Evolutionary conservation across 2,329 filamentous ascomycete genomes (phyloP), one percentile per base, ranked within the genome.

Genomic region (Trichophyton mentagrophytes): DNA sequence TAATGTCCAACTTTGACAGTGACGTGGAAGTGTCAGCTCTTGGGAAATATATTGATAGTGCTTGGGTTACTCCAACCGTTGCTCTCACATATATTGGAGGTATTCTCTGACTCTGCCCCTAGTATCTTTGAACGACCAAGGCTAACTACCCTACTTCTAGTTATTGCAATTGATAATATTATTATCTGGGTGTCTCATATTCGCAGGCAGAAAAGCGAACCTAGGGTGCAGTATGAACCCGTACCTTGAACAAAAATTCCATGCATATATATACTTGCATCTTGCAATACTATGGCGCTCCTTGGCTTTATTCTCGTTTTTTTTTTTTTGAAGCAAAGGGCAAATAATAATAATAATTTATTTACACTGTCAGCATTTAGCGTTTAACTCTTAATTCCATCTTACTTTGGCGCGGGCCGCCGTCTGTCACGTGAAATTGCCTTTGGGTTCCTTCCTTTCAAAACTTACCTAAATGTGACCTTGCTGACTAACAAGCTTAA

Each of bases 1-100:
- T 63, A 6, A 59, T 65, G 15, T 44, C 55, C 13, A 44, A 49
- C 17, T 46, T 20, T 36, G 59, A 56, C 42, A 25, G 15, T 20
- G 25, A 22, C 15, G 42, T 17, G 20, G 20, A 49, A n/a, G 27
- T 6, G 20, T 59, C 44, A 8, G 22, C 36, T 22, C 27, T 59
- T 30, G 42, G 27, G 5, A 36, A 22, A 1, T 59, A 51, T 17
- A 25, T 47, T 17, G 20, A 44, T 25, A 36, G 30, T n/a, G 40
- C 46, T 3, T 59, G 58, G 46, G 36, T 49, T 22, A 42, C 30
- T 17, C 58, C 58, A 3, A 59, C 46, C 6, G 30, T 49, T 40
- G 20, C 47, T 51, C 33, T 59, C 25, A 59, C 58, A 2, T 51
- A 38, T 40, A 9, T 49, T 27, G 7, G 17, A 7, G 42, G 46